These are phyloP conservation scores for Prunus dulcis DNA, from an alignment of 306 rosid genomes.

Conservation along the genomic window DNA sequence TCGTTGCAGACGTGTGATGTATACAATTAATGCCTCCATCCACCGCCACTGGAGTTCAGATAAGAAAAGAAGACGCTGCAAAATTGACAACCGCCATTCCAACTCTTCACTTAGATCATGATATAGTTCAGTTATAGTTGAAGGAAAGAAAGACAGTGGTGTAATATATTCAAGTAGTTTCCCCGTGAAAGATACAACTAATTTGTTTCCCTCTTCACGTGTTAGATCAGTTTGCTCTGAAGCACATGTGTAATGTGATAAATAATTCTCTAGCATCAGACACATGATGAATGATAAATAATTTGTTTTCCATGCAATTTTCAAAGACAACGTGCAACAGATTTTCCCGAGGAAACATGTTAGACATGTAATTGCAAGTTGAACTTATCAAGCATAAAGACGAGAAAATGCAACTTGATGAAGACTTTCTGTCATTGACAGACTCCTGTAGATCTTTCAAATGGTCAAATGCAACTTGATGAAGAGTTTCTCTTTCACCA, in stretches of 20 bases:
- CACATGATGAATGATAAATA: too few species aligned
- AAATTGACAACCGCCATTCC: too few species aligned
- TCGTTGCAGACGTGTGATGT: constrained; percentile 63
- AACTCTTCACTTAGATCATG: too few species aligned
- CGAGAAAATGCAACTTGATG: constrained; percentile 48
- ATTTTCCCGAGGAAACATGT: neutral
- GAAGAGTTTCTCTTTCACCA: too few species aligned
- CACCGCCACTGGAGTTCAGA: constrained; percentile 93
- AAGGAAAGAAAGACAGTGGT: too few species aligned
- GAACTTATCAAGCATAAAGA: constrained; percentile 11
- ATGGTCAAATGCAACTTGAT: too few species aligned
- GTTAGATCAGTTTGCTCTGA: constrained; percentile 28
- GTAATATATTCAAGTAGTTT: too few species aligned
- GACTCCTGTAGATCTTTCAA: neutral
- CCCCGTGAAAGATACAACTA: too few species aligned
- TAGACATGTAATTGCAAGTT: constrained; percentile 8
- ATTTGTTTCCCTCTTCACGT: too few species aligned
- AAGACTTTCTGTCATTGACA: constrained; percentile 34
- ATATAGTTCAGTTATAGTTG: too few species aligned
- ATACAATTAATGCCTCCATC: constrained; percentile 84
- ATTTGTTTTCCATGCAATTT: too few species aligned
- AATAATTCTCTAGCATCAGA: too few species aligned
- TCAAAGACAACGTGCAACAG: constrained; percentile 12
- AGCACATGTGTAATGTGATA: constrained; percentile 18
- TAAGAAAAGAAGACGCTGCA: constrained; percentile 42